These are phyloP conservation scores for Aschersonia sp. DNA, from an alignment of 2,329 filamentous ascomycete genomes.

Conservation along the genomic window DNA sequence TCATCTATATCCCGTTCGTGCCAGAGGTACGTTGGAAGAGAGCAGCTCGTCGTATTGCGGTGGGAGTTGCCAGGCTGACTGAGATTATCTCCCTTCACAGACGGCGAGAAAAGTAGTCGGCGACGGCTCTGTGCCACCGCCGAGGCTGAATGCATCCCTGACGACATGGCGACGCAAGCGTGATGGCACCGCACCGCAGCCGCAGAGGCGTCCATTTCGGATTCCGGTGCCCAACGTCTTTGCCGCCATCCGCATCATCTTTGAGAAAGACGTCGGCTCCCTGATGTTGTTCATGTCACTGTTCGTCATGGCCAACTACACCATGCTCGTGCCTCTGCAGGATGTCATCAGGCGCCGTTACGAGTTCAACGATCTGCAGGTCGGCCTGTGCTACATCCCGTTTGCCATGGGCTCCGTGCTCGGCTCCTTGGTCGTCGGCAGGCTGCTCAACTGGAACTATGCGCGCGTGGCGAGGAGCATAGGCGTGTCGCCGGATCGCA, in stretches of 20 bases:
- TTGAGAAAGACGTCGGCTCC: conserved; percentile 19
- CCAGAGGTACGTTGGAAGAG: conserved; percentile 8
- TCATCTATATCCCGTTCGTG: conserved; percentile 25
- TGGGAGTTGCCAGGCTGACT: too few species aligned
- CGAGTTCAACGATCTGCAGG: conserved; percentile 19
- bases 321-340: conserved; percentile 17
- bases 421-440: conserved; percentile 24
- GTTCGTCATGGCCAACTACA: conserved; percentile 18
- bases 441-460: conserved; percentile 47
- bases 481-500: conserved; percentile 31
- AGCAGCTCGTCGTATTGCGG: too few species aligned
- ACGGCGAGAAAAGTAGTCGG: conserved; percentile 28
- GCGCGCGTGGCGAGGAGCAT: conserved; percentile 32
- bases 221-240: conserved; percentile 15
- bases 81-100: conserved; percentile 6
- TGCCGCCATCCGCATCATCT: conserved; percentile 16
- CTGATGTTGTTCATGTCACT: conserved; percentile 19
- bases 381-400: conserved; percentile 28
- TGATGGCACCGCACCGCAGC: neutral
- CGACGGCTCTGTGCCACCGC: conserved; percentile 26
- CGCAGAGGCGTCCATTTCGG: conserved; percentile 4
- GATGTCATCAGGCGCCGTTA: conserved; percentile 17
- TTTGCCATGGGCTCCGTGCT: conserved; percentile 21
- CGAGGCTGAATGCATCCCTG: conserved; percentile 10
- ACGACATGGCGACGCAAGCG: conserved; percentile 4